These are phyloP conservation scores for Vachellia pachyceras DNA, from an alignment of 306 rosid genomes.

Conservation along the genomic window DNA sequence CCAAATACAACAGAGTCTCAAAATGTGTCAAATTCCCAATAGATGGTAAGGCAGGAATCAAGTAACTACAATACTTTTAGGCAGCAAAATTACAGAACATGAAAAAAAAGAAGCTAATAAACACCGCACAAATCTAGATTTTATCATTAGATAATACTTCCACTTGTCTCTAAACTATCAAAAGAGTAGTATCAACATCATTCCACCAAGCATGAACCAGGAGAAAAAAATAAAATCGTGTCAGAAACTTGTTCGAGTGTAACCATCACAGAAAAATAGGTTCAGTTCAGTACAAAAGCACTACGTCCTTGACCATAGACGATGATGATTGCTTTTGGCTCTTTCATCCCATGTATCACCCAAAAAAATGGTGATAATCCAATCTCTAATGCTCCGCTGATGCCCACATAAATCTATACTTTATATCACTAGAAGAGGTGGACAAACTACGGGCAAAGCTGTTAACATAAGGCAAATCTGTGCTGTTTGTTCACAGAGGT, in stretches of 20 bases:
- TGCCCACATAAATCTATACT: background rate
- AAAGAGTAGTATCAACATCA: no score
- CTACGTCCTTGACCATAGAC: background rate
- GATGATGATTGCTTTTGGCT: background rate
- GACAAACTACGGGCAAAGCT: background rate
- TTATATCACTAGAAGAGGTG: no score
- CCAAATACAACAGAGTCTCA: slow-evolving; percentile 24
- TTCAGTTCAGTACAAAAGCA: background rate
- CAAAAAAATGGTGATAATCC: background rate
- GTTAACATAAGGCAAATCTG: background rate
- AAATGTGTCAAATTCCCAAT: slow-evolving; percentile 8
- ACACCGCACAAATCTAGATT: background rate
- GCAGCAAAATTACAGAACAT: background rate
- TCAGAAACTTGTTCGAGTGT: background rate
- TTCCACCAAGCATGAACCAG: background rate
- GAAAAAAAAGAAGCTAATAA: background rate
- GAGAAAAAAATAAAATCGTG: background rate
- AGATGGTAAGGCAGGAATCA: slow-evolving; percentile 1
- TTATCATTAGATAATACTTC: background rate
- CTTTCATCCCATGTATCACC: no score
- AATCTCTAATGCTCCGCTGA: background rate
- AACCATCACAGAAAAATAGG: background rate
- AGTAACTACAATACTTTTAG: background rate
- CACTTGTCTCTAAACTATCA: background rate
- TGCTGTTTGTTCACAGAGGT: background rate